Evolutionary conservation across 495 filamentous ascomycete species (phyloP).

Genomic region (Hyaloscypha variabilis): DNA sequence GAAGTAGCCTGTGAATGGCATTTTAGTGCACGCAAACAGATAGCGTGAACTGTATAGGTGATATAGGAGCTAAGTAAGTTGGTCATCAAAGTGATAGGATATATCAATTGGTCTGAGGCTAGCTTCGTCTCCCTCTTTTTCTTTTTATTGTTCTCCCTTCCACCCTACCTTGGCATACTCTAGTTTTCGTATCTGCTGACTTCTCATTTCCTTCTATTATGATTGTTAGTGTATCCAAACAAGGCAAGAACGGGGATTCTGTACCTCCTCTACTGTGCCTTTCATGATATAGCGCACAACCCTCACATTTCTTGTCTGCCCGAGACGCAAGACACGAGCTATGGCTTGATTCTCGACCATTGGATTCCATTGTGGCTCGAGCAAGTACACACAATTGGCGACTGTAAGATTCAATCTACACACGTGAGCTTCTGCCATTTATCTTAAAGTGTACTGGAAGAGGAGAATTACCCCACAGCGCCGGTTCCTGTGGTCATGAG

Average conservation of each 20-base stretch:
- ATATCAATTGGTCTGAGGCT: too few relatives aligned
- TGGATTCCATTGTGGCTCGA: constrained; percentile 61
- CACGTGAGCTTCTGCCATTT: too few relatives aligned
- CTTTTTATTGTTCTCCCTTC: constrained; percentile 1
- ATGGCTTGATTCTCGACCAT: constrained; percentile 56
- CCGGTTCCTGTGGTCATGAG: constrained; percentile 57
- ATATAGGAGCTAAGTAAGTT: too few relatives aligned
- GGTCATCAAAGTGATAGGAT: too few relatives aligned
- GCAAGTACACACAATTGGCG: constrained; percentile 48
- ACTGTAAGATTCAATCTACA: constrained; percentile 49
- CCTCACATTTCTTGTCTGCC: constrained; percentile 45
- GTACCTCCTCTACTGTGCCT: constrained; percentile 51
- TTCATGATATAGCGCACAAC: constrained; percentile 48
- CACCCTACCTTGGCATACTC: constrained; percentile 8
- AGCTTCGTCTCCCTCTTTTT: too few relatives aligned
- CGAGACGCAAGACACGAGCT: constrained; percentile 47
- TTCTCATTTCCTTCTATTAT: constrained; percentile 8
- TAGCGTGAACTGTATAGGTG: too few relatives aligned
- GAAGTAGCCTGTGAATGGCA: too few relatives aligned
- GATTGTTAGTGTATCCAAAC: background rate
- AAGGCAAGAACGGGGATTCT: background rate
- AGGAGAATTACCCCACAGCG: constrained; percentile 45
- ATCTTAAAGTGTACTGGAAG: background rate
- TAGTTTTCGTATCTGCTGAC: constrained; percentile 23
- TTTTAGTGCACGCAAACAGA: too few relatives aligned